Evolutionary conservation across 2,329 filamentous ascomycete genomes (phyloP), one percentile per base, ranked within the genome.

Genomic region (Arthrobotrys sinensis): DNA sequence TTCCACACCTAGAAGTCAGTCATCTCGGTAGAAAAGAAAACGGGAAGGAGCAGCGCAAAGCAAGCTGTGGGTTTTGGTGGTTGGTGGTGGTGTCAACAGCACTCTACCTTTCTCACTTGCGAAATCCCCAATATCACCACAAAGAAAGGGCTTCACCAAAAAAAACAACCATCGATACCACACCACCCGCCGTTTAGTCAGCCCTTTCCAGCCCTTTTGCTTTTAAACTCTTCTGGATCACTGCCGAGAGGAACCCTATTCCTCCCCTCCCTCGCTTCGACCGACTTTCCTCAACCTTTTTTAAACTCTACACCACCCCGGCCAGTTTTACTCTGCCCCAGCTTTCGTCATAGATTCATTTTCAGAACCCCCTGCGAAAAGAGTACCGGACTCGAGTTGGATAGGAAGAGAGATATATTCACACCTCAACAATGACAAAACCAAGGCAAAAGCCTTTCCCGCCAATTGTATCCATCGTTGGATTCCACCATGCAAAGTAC

Each of bases 401-500:
- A 60, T 8, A n/a, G 55, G 6, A 40, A 28, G 2, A 28, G 32
- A 21, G 8, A 53, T 36, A 53, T 36, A 28, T 2, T 28, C 4
- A 28, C 28, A 48, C 28, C 40, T 53, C 68, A 19, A 72, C 53
- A 14, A 79, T 75, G 69, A 75, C 70, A 16, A 63, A 64, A 46
- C 32, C 60, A 7, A 66, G n/a, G 32, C 38, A 62, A 45, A 73
- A 69, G 34, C 16, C 71, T n/a, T 91, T 91, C 83, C 86, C 87
- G 71, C 92, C 92, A 52, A 87, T 94, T 83, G 91, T 95, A 60
- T 90, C 91, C 80, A 91, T 95, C 76, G 92, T 95, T 82, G 92
- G 92, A 84, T 95, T 95, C 83, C 92, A 95, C 85, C 92, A 95
- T 87, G 92, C 92, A 68, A 88, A 90, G 84, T 85, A 81, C 76